phyloP scores from a whole-genome alignment of 805 yeast species.

The Candida adriatica region DNA sequence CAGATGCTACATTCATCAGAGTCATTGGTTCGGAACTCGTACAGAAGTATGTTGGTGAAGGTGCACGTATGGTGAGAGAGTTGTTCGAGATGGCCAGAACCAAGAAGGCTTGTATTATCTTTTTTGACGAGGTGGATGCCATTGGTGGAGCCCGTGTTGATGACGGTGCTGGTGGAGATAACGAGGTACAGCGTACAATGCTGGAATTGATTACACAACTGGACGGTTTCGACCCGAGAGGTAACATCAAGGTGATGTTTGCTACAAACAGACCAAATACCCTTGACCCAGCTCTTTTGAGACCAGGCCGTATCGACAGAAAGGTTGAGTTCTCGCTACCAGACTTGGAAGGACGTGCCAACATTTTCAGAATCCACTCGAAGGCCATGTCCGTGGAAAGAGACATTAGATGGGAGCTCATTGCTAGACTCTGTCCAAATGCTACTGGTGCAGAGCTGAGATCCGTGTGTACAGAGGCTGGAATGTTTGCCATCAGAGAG shows the following conservation, averaged over 20 bases:
- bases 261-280: conserved; percentile 99
- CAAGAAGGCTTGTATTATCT: conserved; percentile 95
- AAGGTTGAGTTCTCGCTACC: conserved; percentile 96
- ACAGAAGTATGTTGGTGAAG: conserved; percentile 98
- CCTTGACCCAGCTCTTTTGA: conserved; percentile 90
- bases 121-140: conserved; percentile 98
- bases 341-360: conserved; percentile 96
- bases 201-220: conserved; percentile 94
- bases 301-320: conserved; percentile 99
- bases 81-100: conserved; percentile 98
- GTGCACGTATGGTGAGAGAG: conserved; percentile 99
- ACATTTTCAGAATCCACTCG: conserved; percentile 93
- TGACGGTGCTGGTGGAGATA: conserved; percentile 99
- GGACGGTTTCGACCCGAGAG: conserved; percentile 98
- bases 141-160: conserved; percentile 99
- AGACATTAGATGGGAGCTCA: conserved; percentile 97
- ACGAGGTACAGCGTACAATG: conserved; percentile 99
- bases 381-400: conserved; percentile 97
- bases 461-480: conserved; percentile 98
- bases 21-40: conserved; percentile 98
- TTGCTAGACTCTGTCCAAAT: conserved; percentile 95
- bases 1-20: conserved; percentile 97
- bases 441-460: conserved; percentile 98
- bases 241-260: conserved; percentile 98
- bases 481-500: conserved; percentile 98